These are phyloP conservation scores for Micractinium conductrix DNA, from an alignment of 139 green algal genomes.

Conservation along the genomic window DNA sequence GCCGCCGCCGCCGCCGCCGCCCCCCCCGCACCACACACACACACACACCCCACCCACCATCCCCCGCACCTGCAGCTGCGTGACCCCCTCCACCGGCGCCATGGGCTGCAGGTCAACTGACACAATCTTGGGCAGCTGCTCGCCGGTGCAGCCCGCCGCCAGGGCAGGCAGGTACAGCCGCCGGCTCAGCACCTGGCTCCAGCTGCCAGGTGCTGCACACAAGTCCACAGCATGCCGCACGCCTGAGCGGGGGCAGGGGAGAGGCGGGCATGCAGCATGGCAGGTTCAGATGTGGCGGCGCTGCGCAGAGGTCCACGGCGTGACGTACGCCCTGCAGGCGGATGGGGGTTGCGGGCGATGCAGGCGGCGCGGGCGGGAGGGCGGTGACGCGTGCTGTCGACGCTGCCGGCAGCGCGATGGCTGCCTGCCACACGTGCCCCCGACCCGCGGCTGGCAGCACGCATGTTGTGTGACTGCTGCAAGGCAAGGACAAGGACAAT, in stretches of 20 bases:
- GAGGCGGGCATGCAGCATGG: background rate
- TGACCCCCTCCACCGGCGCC: slow-evolving; percentile 96
- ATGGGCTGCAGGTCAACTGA: slow-evolving; percentile 99
- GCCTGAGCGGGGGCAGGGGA: slow-evolving; percentile 50
- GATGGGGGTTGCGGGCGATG: too few relatives aligned
- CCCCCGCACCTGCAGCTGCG: slow-evolving; percentile 78
- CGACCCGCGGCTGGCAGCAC: too few relatives aligned
- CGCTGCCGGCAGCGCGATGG: too few relatives aligned
- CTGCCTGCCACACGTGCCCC: too few relatives aligned
- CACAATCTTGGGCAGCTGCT: slow-evolving; percentile 88
- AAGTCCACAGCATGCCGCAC: slow-evolving; percentile 95
- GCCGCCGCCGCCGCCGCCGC: background rate
- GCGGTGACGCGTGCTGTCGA: too few relatives aligned
- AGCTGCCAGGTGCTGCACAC: slow-evolving; percentile 96
- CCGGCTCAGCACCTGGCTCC: slow-evolving; percentile 84
- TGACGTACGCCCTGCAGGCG: too few relatives aligned
- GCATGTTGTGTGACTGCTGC: too few relatives aligned
- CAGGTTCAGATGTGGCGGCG: background rate
- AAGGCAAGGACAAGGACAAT: too few relatives aligned
- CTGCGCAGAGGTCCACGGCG: background rate
- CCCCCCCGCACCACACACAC: background rate
- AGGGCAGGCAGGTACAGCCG: slow-evolving; percentile 90
- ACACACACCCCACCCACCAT: background rate
- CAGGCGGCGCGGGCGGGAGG: too few relatives aligned
- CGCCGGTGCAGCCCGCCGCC: slow-evolving; percentile 2